phyloP scores from a whole-genome alignment of 2,329 filamentous ascomycete genomes.

The Lasiodiplodia citricola region DNA sequence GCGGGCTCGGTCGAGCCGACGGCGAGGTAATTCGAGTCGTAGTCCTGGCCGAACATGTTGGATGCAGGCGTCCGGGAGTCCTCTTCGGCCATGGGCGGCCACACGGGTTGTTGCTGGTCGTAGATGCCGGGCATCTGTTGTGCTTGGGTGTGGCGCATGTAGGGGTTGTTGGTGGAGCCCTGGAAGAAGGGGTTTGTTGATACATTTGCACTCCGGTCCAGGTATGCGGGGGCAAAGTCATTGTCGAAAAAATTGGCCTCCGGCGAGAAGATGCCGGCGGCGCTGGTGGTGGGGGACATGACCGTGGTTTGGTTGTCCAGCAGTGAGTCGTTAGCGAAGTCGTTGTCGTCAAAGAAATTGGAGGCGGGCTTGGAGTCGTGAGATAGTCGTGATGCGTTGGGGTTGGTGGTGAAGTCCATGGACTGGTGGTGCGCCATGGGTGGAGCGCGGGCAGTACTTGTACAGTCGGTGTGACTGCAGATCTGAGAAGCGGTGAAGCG shows the following conservation, averaged over 20 bases:
- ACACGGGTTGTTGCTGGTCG: slow-evolving; percentile 57
- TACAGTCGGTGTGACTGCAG: slow-evolving; percentile 44
- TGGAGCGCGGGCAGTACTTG: slow-evolving; percentile 35
- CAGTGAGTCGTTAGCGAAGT: slow-evolving; percentile 56
- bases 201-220: slow-evolving; percentile 41
- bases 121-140: slow-evolving; percentile 49
- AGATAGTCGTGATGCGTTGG: slow-evolving; percentile 39
- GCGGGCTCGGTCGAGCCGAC: slow-evolving; percentile 47
- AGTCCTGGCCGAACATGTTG: slow-evolving; percentile 59
- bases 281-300: slow-evolving; percentile 55
- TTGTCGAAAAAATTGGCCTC: slow-evolving; percentile 58
- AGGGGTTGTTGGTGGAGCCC: slow-evolving; percentile 60
- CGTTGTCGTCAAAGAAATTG: slow-evolving; percentile 53
- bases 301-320: slow-evolving; percentile 49
- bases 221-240: slow-evolving; percentile 49
- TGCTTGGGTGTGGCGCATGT: slow-evolving; percentile 64
- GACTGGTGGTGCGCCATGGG: slow-evolving; percentile 42
- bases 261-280: slow-evolving; percentile 58
- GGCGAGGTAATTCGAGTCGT: slow-evolving; percentile 47
- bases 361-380: slow-evolving; percentile 45
- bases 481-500: slow-evolving; percentile 25
- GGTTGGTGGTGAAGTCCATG: slow-evolving; percentile 47
- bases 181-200: slow-evolving; percentile 55
- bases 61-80: slow-evolving; percentile 66
- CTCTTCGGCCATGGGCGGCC: slow-evolving; percentile 56